Evolutionary conservation across 1,284 basidiomycete genomes (phyloP), one percentile per base, ranked within the genome.

Genomic region (Rhodotorula sp.): DNA sequence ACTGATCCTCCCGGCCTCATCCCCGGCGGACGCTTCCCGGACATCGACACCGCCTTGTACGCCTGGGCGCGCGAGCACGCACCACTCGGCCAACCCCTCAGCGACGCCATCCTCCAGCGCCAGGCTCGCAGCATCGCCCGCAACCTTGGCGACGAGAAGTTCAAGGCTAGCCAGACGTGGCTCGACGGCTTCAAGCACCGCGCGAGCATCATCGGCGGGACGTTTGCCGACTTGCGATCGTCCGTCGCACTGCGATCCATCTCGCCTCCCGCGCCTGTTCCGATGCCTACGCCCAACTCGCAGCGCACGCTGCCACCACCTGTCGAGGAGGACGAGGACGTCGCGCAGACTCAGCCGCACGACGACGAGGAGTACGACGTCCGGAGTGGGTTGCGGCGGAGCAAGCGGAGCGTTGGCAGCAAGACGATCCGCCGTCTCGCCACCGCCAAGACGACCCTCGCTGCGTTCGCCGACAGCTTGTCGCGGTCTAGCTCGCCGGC

Each of bases 161-260:
- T 94, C 86, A 94, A 93, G 81, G 92, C 90, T 31, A 91, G 88
- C 74, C 87, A 88, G 26, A 91, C 91, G 7, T 94, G 92, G 92
- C 85, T 94, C 65, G 91, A 94, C 77, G 92, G 91, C 79, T 94
- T 93, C 84, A 93, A 93, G 80, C 85, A 87, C 74, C 87, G 92
- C 46, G 58, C 62, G 20, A 71, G 70, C 37, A 71, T 74, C 64
- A 22, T 47, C 20, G 47, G 46, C 40, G 70, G 68, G n/a, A 60
- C 62, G 2, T 68, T 72, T 56, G 16, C 31, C 53, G 64, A 69
- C 26, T 10, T 28, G 16, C 55, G 22, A 11, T 34, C 22, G 10
- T n/a, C 48, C 24, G 24, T 26, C 9, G 48, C 48, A n/a, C 20
- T 50, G 24, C 22, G 48, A 24, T 18, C 37, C 40, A 44, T 24